A percentile compares a stretch with the other conserved stretches of the same genome.
phyloP scores from a whole-genome alignment of 192 early-diverging fungal species.

The Funneliformis geosporum region DNA sequence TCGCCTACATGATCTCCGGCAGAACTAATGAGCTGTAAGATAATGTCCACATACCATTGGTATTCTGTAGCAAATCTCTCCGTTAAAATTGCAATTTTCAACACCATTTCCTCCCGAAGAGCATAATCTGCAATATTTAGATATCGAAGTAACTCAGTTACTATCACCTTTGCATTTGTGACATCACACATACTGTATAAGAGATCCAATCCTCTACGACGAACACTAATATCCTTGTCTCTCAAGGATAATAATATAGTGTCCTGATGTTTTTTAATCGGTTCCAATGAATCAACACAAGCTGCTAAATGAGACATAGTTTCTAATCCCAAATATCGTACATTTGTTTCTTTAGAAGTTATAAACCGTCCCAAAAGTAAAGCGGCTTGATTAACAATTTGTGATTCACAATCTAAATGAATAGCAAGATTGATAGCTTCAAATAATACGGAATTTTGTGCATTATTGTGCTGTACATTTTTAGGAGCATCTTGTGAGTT shows the following conservation, averaged over 20 bases:
- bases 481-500: slow-evolving; percentile 87
- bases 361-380: slow-evolving; percentile 87
- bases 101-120: slow-evolving; percentile 95
- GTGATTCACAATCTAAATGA: slow-evolving; percentile 87
- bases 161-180: slow-evolving; percentile 81
- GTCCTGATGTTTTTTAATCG: slow-evolving; percentile 80
- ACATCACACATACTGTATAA: slow-evolving; percentile 97
- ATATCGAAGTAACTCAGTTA: slow-evolving; percentile 90
- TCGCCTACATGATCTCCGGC: slow-evolving; percentile 96
- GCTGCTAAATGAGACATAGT: slow-evolving; percentile 95
- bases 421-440: slow-evolving; percentile 97
- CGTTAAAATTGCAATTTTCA: slow-evolving; percentile 98
- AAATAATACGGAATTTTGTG: slow-evolving; percentile 95
- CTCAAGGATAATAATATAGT: slow-evolving; percentile 89
- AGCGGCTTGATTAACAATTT: slow-evolving; percentile 81
- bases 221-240: slow-evolving; percentile 97
- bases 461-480: slow-evolving; percentile 97
- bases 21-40: slow-evolving; percentile 91
- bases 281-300: slow-evolving; percentile 77
- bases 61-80: slow-evolving; percentile 98
- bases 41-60: slow-evolving; percentile 99
- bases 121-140: slow-evolving; percentile 86
- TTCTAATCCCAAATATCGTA: slow-evolving; percentile 95
- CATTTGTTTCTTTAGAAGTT: slow-evolving; percentile 94
- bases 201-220: slow-evolving; percentile 91